phyloP scores from a whole-genome alignment of 495 filamentous ascomycete genomes.

The Extremus antarcticus region DNA sequence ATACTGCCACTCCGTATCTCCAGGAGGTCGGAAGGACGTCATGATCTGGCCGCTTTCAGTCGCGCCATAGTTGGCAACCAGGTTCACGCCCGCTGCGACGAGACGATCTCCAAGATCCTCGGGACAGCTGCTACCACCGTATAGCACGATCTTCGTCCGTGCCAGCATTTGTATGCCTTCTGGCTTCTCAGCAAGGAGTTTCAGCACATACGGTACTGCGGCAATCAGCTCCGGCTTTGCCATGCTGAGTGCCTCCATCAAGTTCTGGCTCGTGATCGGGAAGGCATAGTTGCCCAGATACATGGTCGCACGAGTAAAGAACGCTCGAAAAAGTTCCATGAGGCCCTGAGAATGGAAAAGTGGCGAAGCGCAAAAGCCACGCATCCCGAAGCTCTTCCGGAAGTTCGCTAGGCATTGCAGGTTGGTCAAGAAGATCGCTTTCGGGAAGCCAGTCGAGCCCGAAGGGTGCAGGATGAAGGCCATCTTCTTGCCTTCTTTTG shows the following conservation, averaged over 20 bases:
- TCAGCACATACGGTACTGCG: slow-evolving; percentile 19
- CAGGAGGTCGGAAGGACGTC: slow-evolving; percentile 39
- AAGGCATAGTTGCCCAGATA: slow-evolving; percentile 37
- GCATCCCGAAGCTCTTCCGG: slow-evolving; percentile 26
- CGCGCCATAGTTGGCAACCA: slow-evolving; percentile 42
- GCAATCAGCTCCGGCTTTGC: slow-evolving; percentile 11
- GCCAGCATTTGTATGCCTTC: slow-evolving; percentile 14
- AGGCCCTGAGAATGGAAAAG: slow-evolving; percentile 36
- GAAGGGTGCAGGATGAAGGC: slow-evolving; percentile 22
- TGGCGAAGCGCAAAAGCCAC: slow-evolving; percentile 16
- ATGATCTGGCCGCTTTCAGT: slow-evolving; percentile 50
- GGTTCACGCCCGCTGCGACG: slow-evolving; percentile 43
- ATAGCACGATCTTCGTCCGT: slow-evolving; percentile 9
- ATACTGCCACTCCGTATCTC: slow-evolving; percentile 38
- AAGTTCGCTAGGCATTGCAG: slow-evolving; percentile 33
- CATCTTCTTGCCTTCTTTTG: slow-evolving; percentile 5
- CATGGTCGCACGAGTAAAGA: slow-evolving; percentile 33
- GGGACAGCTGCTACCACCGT: slow-evolving; percentile 18
- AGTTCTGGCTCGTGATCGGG: slow-evolving; percentile 33
- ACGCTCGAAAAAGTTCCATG: slow-evolving; percentile 38
- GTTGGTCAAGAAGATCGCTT: slow-evolving; percentile 32
- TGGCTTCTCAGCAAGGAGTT: slow-evolving; percentile 16
- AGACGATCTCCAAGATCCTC: slow-evolving; percentile 38
- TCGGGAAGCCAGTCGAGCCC: slow-evolving; percentile 21
- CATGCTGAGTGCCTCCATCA: slow-evolving; percentile 30